Conservation (phyloP, 2,329 filamentous ascomycete species). For the Claviceps spartinae region DNA sequence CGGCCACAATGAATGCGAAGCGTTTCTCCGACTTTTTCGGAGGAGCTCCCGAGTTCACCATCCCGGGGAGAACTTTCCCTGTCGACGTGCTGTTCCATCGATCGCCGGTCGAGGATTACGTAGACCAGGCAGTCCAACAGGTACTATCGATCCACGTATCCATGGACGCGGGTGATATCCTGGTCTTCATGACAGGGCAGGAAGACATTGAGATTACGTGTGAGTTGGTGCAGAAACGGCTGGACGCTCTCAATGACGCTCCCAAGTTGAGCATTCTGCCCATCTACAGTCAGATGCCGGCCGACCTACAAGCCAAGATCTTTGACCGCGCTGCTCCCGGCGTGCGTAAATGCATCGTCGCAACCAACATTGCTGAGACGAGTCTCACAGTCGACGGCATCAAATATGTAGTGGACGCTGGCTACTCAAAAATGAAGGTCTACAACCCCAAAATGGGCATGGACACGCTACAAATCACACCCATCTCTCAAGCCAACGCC, state of each 20-base stretch:
- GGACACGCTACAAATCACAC: slow-evolving; percentile 96
- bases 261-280: slow-evolving; percentile 89
- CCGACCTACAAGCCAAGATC: slow-evolving; percentile 93
- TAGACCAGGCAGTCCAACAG: slow-evolving; percentile 92
- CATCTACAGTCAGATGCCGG: slow-evolving; percentile 99
- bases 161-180: slow-evolving; percentile 81
- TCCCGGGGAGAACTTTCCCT: slow-evolving; percentile 90
- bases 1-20: slow-evolving; percentile 96
- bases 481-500: slow-evolving; percentile 92
- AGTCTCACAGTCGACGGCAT: slow-evolving; percentile 97
- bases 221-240: slow-evolving; percentile 75
- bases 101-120: slow-evolving; percentile 93
- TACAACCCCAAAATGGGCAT: slow-evolving; percentile 99
- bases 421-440: slow-evolving; percentile 94
- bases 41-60: slow-evolving; percentile 89
- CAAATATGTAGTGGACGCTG: slow-evolving; percentile 95
- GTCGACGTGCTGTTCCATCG: slow-evolving; percentile 94
- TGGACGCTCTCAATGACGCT: slow-evolving; percentile 83
- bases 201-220: slow-evolving; percentile 97
- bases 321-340: slow-evolving; percentile 85
- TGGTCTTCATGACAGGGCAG: slow-evolving; percentile 98
- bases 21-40: slow-evolving; percentile 93
- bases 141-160: slow-evolving; percentile 92
- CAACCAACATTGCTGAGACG: slow-evolving; percentile 96
- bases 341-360: slow-evolving; percentile 92